These are phyloP conservation scores for Chrysoporthe puriensis DNA, from an alignment of 2,329 filamentous ascomycete genomes.

Conservation along the genomic window DNA sequence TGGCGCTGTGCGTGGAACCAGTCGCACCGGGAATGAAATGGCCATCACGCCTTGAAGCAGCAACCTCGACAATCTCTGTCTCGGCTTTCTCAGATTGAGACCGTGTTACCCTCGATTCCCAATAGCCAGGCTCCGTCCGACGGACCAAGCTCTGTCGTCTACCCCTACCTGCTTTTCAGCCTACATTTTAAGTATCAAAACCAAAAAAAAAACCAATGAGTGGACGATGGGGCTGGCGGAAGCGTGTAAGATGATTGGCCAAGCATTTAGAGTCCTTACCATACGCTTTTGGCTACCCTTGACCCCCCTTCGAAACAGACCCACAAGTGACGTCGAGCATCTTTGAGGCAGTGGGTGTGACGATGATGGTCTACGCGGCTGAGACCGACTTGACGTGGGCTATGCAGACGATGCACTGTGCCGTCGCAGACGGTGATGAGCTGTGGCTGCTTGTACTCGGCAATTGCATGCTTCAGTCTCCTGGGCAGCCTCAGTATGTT, in stretches of 20 bases:
- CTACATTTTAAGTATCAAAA: not conserved
- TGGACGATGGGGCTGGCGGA: not conserved
- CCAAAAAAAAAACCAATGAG: not conserved
- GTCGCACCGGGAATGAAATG: too few relatives aligned
- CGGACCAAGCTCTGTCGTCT: too few relatives aligned
- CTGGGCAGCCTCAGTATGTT: not conserved
- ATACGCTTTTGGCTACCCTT: not conserved
- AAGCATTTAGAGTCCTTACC: not conserved
- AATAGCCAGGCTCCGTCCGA: too few relatives aligned
- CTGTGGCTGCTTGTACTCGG: not conserved
- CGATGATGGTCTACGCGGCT: not conserved
- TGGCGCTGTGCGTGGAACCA: too few relatives aligned
- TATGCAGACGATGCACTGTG: not conserved
- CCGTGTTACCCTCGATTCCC: too few relatives aligned
- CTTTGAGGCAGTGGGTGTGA: not conserved
- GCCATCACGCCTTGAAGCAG: too few relatives aligned
- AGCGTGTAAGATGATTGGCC: constrained; percentile 22
- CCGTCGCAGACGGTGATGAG: not conserved
- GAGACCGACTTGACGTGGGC: not conserved
- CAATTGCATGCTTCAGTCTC: not conserved
- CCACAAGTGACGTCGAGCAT: not conserved
- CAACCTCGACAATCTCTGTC: too few relatives aligned
- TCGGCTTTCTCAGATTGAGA: too few relatives aligned
- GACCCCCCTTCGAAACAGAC: not conserved
- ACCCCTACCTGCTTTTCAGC: too few relatives aligned